phyloP scores from a whole-genome alignment of 2,329 filamentous ascomycete genomes.

The Madurella fahalii region DNA sequence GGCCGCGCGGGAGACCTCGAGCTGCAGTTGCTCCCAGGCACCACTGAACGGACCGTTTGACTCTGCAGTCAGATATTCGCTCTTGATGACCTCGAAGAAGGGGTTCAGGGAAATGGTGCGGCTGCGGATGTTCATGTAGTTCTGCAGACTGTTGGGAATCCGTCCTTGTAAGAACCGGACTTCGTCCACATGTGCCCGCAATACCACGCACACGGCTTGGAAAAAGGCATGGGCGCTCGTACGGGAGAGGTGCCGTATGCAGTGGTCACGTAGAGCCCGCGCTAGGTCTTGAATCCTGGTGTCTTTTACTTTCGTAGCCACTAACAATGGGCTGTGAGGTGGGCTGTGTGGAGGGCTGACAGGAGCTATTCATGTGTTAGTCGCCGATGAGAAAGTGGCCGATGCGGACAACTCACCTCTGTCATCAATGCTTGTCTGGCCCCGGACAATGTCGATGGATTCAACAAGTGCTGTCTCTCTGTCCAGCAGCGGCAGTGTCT shows the following conservation, averaged over 20 bases:
- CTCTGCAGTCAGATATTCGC: constrained; percentile 6
- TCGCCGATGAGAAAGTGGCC: background rate
- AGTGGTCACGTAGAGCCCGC: background rate
- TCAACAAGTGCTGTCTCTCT: constrained; percentile 2
- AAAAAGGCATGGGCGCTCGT: constrained; percentile 10
- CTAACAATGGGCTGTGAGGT: background rate
- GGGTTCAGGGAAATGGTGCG: constrained; percentile 17
- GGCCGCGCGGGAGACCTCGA: constrained; percentile 10
- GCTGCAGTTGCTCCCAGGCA: constrained; percentile 8
- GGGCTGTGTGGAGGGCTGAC: background rate
- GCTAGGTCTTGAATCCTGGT: constrained; percentile 5
- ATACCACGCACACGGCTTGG: constrained; percentile 1
- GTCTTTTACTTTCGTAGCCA: background rate
- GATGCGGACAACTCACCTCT: background rate
- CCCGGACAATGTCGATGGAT: constrained; percentile 5
- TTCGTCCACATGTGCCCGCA: constrained; percentile 13
- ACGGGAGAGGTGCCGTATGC: constrained; percentile 3
- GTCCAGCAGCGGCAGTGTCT: background rate
- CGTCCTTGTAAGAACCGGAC: constrained; percentile 8
- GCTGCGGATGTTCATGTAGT: constrained; percentile 17
- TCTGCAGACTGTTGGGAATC: constrained; percentile 1
- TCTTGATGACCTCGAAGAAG: constrained; percentile 22
- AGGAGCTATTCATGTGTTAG: background rate
- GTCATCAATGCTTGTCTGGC: too few species aligned
- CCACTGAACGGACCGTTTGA: background rate